A percentile compares a stretch with the other conserved stretches of the same genome.
phyloP scores from a whole-genome alignment of 345 rosid species.

The Linum usitatissimum region DNA sequence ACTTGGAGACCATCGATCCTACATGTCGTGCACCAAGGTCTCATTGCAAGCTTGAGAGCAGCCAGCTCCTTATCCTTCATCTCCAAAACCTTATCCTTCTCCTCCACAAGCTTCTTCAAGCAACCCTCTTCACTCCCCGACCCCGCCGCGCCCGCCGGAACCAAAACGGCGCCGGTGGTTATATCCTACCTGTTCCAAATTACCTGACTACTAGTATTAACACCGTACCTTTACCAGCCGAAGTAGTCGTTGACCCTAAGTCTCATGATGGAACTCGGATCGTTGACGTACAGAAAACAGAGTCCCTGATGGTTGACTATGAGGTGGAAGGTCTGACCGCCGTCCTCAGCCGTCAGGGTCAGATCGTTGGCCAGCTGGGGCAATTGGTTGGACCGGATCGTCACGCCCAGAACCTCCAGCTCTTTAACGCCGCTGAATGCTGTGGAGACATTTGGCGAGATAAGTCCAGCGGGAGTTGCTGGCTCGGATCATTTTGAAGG shows the following conservation, averaged over 20 bases:
- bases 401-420: neutral
- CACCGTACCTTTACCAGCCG: neutral
- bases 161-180: neutral
- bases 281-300: neutral
- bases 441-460: neutral
- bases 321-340: neutral
- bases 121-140: neutral
- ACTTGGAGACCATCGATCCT: no score
- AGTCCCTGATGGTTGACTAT: neutral
- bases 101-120: neutral
- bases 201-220: neutral
- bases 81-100: neutral
- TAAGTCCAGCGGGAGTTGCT: neutral
- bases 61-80: no score
- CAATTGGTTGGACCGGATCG: neutral
- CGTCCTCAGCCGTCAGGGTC: neutral
- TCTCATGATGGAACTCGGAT: neutral
- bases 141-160: neutral
- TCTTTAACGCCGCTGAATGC: neutral
- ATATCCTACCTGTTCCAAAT: neutral
- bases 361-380: neutral
- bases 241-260: neutral
- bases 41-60: no score
- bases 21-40: no score
- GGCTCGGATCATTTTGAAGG: neutral